A percentile compares a stretch with the other conserved stretches of the same genome.
Evolutionary conservation across 208 protist species (phyloP).

Genomic region (Balamuthia mandrillaris): DNA sequence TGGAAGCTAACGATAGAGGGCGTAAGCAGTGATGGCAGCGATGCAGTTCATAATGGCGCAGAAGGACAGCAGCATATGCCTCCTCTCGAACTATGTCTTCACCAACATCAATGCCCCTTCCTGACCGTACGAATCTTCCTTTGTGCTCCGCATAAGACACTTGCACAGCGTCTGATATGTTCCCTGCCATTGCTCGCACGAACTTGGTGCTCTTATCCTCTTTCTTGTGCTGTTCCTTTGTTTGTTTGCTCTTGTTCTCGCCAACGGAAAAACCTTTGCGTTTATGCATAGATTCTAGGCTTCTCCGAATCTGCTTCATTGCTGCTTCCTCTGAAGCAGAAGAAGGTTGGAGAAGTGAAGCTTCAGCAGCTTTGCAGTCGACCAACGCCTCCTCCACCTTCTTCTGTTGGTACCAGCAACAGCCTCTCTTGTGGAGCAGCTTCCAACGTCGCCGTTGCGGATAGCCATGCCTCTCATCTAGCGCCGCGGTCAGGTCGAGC

Average conservation of each 20-base stretch:
- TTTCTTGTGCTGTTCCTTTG: background rate
- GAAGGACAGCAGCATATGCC: background rate
- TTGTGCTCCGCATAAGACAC: background rate
- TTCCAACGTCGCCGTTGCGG: background rate
- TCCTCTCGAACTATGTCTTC: background rate
- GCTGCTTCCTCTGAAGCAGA: background rate
- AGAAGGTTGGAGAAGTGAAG: background rate
- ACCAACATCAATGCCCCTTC: background rate
- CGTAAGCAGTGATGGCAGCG: conserved; percentile 9
- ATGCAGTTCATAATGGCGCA: background rate
- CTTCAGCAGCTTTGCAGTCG: background rate
- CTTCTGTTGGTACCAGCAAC: background rate
- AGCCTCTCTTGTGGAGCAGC: background rate
- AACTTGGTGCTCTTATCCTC: background rate
- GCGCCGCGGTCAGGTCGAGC: background rate
- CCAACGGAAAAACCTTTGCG: background rate
- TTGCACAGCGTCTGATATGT: background rate
- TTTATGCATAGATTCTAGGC: background rate
- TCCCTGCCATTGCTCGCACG: background rate
- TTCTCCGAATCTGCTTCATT: background rate
- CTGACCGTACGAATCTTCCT: background rate
- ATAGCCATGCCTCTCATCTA: background rate
- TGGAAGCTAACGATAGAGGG: background rate
- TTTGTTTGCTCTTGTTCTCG: background rate
- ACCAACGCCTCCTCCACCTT: background rate